Evolutionary conservation across 768 basidiomycete species (phyloP).

Genomic region (Galerina marginata): DNA sequence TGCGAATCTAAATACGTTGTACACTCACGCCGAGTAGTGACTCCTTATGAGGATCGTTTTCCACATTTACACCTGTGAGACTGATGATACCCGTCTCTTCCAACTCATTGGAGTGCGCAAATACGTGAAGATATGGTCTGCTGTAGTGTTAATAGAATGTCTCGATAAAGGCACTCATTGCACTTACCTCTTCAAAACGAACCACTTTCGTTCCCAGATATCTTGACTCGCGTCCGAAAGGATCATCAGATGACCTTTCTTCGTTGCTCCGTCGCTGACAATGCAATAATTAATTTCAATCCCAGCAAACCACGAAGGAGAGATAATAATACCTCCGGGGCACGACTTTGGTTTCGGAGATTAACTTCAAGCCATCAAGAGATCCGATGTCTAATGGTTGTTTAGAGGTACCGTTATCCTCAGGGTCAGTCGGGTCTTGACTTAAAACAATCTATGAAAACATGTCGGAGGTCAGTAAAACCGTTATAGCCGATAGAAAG

Average conservation of each 20-base stretch:
- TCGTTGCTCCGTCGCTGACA: slow-evolving; percentile 77
- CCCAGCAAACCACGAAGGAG: not conserved
- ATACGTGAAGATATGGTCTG: slow-evolving; percentile 91
- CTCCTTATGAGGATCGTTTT: slow-evolving; percentile 87
- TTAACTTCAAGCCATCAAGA: slow-evolving; percentile 66
- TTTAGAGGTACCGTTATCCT: slow-evolving; percentile 45
- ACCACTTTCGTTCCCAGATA: slow-evolving; percentile 85
- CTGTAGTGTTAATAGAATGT: slow-evolving; percentile 12
- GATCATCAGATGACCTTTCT: slow-evolving; percentile 83
- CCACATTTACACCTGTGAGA: slow-evolving; percentile 83
- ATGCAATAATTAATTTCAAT: slow-evolving; percentile 1
- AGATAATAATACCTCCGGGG: slow-evolving; percentile 63
- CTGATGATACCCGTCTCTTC: slow-evolving; percentile 87
- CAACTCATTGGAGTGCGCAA: slow-evolving; percentile 81
- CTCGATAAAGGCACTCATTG: slow-evolving; percentile 4
- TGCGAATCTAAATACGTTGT: not conserved
- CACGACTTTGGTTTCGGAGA: slow-evolving; percentile 74
- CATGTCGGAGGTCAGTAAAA: slow-evolving; percentile 22
- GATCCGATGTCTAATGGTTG: slow-evolving; percentile 40
- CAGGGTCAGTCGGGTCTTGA: slow-evolving; percentile 69
- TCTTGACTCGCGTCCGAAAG: slow-evolving; percentile 82
- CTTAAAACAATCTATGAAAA: slow-evolving; percentile 72
- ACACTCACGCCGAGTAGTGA: slow-evolving; percentile 79
- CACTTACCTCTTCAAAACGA: slow-evolving; percentile 80
- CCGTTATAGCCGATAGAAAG: slow-evolving; percentile 3